phyloP scores from a whole-genome alignment of 768 basidiomycete genomes.

The Phlebiopsis flavidoalba region DNA sequence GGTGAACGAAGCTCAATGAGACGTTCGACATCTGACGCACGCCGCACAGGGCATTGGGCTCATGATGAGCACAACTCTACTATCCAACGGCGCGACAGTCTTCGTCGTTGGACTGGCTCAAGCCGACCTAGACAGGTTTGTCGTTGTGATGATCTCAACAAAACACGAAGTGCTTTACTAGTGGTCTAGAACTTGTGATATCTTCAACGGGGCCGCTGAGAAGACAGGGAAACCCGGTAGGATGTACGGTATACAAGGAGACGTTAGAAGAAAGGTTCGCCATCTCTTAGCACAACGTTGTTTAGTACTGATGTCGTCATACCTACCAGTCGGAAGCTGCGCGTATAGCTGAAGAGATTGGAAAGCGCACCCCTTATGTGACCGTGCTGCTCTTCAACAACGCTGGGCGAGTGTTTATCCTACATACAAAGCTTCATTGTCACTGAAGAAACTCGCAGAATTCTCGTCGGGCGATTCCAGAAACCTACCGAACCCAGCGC shows the following conservation, averaged over 20 bases:
- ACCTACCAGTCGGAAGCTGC: constrained; percentile 42
- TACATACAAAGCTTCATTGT: neutral
- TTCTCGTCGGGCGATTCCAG: constrained; percentile 25
- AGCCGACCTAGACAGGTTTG: constrained; percentile 34
- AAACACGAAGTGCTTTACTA: neutral
- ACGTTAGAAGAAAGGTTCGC: constrained; percentile 35
- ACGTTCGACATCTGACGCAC: neutral
- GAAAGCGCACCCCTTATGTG: constrained; percentile 32
- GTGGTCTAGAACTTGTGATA: constrained; percentile 4
- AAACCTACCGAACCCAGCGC: constrained; percentile 28
- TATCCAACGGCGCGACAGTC: constrained; percentile 45
- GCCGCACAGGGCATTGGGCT: constrained; percentile 41
- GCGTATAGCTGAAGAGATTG: constrained; percentile 36
- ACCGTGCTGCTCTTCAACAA: constrained; percentile 49
- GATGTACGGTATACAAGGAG: constrained; percentile 37
- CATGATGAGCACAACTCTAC: constrained; percentile 42
- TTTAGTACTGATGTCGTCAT: neutral
- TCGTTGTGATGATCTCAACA: neutral
- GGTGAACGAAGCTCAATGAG: constrained; percentile 4
- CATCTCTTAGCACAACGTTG: neutral
- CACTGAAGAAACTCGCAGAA: neutral
- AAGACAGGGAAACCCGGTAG: constrained; percentile 25
- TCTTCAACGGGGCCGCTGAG: constrained; percentile 34
- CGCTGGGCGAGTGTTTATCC: constrained; percentile 28
- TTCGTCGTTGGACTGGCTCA: constrained; percentile 43